Conservation (phyloP, 495 filamentous ascomycete genomes). For the Durotheca rogersii region DNA sequence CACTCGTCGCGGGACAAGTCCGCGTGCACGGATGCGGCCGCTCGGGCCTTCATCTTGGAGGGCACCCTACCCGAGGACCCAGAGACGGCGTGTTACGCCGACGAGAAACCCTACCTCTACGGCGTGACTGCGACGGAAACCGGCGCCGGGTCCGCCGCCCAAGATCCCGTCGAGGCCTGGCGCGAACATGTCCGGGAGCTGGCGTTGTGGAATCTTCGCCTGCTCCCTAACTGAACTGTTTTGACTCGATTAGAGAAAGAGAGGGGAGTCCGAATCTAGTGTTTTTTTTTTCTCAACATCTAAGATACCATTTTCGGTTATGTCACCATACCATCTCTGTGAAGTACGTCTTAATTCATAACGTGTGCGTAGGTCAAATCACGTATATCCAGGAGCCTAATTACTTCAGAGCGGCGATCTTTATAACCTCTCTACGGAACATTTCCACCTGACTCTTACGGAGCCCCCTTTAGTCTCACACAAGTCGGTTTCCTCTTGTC, state of each 20-base stretch:
- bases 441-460: no score
- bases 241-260: no score
- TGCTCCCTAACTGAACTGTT: slow-evolving; percentile 3
- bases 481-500: not conserved
- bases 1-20: slow-evolving; percentile 46
- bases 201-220: slow-evolving; percentile 21
- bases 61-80: slow-evolving; percentile 39
- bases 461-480: not conserved
- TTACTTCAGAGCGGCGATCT: no score
- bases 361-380: not conserved
- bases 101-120: slow-evolving; percentile 49
- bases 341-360: no score
- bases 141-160: not conserved
- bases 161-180: slow-evolving; percentile 33
- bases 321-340: no score
- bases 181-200: slow-evolving; percentile 34
- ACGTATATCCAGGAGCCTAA: not conserved
- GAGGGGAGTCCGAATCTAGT: no score
- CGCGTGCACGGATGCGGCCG: slow-evolving; percentile 43
- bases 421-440: no score
- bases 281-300: no score
- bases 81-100: slow-evolving; percentile 45
- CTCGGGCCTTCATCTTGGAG: slow-evolving; percentile 39
- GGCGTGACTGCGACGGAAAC: slow-evolving; percentile 12
- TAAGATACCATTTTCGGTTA: no score